These are phyloP conservation scores for Epithele typhae DNA, from an alignment of 768 basidiomycete genomes.

Conservation along the genomic window DNA sequence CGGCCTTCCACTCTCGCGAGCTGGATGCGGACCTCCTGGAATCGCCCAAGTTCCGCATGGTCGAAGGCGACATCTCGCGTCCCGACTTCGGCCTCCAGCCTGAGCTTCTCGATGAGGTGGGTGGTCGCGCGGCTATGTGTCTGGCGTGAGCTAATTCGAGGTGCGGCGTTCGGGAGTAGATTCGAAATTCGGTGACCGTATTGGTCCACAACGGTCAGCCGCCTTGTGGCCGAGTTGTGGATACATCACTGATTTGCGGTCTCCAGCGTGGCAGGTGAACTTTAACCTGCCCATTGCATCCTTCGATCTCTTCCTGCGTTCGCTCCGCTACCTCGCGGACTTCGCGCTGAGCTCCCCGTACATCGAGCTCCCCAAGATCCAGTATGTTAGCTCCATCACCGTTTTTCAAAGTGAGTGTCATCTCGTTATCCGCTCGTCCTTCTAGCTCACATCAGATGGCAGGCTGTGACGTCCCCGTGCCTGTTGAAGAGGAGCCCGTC, in stretches of 20 bases:
- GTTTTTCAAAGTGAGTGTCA: slow-evolving; percentile 21
- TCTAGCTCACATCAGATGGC: too few relatives aligned
- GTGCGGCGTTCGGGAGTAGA: too few relatives aligned
- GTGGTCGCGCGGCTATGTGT: too few relatives aligned
- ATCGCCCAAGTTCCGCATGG: slow-evolving; percentile 27
- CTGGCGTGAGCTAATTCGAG: too few relatives aligned
- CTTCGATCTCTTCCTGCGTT: slow-evolving; percentile 26
- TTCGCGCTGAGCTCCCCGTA: slow-evolving; percentile 31
- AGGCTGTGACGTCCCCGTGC: slow-evolving; percentile 12
- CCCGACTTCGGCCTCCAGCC: slow-evolving; percentile 24
- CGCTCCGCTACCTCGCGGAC: slow-evolving; percentile 32
- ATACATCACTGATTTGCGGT: too few relatives aligned
- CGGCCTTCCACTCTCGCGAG: slow-evolving; percentile 27
- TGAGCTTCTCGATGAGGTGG: slow-evolving; percentile 25
- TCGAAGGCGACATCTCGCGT: slow-evolving; percentile 27
- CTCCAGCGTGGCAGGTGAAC: slow-evolving; percentile 33
- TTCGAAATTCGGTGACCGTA: slow-evolving; percentile 29
- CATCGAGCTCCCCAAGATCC: slow-evolving; percentile 23
- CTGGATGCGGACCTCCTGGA: slow-evolving; percentile 25
- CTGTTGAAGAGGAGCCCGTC: slow-evolving; percentile 1
- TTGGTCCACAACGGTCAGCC: slow-evolving; percentile 35
- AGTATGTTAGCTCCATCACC: slow-evolving; percentile 33
- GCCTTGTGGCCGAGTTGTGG: too few relatives aligned
- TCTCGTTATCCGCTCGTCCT: neutral
- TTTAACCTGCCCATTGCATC: slow-evolving; percentile 29